Conservation (phyloP, 768 basidiomycete genomes). For the Russula foetens region DNA sequence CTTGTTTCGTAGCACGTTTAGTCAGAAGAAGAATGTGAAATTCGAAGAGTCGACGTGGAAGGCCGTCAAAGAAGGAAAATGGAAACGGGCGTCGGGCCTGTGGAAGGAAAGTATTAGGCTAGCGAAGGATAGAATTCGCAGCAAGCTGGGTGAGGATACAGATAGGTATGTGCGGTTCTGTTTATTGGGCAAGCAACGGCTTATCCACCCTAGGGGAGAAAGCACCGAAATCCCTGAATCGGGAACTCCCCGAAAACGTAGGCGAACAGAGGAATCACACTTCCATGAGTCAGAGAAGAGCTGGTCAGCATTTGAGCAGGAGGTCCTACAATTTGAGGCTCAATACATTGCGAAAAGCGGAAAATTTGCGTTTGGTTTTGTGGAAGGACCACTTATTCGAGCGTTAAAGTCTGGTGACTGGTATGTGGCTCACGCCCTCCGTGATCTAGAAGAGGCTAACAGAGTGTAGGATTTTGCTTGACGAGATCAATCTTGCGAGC, state of each 20-base stretch:
- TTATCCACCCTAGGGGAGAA: neutral
- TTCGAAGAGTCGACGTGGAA: constrained; percentile 77
- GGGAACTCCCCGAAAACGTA: constrained; percentile 56
- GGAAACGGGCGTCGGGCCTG: constrained; percentile 74
- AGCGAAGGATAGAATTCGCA: constrained; percentile 55
- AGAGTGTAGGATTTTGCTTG: constrained; percentile 72
- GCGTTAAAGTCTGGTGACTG: constrained; percentile 86
- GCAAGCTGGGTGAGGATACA: constrained; percentile 27
- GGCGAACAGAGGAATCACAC: constrained; percentile 46
- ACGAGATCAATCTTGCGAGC: constrained; percentile 93
- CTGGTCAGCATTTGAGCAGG: constrained; percentile 63
- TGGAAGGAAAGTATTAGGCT: constrained; percentile 74
- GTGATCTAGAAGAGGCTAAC: neutral
- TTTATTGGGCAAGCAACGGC: neutral
- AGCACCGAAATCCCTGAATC: constrained; percentile 28
- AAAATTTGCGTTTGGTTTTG: constrained; percentile 89
- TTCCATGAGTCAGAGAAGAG: constrained; percentile 38
- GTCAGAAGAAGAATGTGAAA: constrained; percentile 79
- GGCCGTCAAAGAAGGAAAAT: constrained; percentile 74
- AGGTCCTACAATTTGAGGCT: constrained; percentile 74
- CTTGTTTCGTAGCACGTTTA: constrained; percentile 82
- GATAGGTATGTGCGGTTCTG: constrained; percentile 15
- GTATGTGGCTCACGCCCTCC: constrained; percentile 33
- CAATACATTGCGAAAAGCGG: constrained; percentile 84
- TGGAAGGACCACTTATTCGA: constrained; percentile 92